Percentiles rank a stretch among this genome's conserved stretches.
These are phyloP conservation scores for Sphaerulina vaccinii DNA, from an alignment of 2,329 filamentous ascomycete genomes.

Conservation along the genomic window DNA sequence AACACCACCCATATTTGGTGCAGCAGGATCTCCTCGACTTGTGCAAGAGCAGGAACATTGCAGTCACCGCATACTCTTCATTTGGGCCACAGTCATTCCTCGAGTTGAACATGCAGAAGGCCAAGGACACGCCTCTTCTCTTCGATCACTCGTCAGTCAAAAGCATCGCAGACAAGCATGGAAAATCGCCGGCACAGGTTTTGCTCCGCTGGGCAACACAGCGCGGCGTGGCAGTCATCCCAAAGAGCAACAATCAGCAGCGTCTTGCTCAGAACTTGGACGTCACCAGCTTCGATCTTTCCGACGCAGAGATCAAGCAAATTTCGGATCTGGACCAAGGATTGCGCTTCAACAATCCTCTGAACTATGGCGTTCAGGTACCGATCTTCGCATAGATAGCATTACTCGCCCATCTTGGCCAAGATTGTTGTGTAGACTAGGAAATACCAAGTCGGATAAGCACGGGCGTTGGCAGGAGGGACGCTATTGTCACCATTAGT, in stretches of 20 bases:
- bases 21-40: slow-evolving; percentile 70
- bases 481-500: background rate
- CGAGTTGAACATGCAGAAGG: slow-evolving; percentile 71
- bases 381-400: slow-evolving; percentile 25
- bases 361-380: slow-evolving; percentile 44
- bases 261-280: slow-evolving; percentile 66
- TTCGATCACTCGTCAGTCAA: slow-evolving; percentile 69
- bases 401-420: background rate
- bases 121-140: slow-evolving; percentile 63
- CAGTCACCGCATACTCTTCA: slow-evolving; percentile 78
- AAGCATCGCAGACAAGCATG: slow-evolving; percentile 65
- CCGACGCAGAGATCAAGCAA: slow-evolving; percentile 62
- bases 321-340: slow-evolving; percentile 65
- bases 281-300: slow-evolving; percentile 64
- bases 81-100: slow-evolving; percentile 78
- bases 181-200: slow-evolving; percentile 74
- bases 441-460: background rate
- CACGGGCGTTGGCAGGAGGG: background rate
- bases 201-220: slow-evolving; percentile 86
- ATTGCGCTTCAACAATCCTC: slow-evolving; percentile 75
- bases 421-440: background rate
- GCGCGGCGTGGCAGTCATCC: slow-evolving; percentile 76
- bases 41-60: slow-evolving; percentile 67
- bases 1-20: slow-evolving; percentile 86
- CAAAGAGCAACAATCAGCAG: slow-evolving; percentile 65